Evolutionary conservation across 1,284 basidiomycete genomes (phyloP).

Genomic region (Polyporus tsugae): DNA sequence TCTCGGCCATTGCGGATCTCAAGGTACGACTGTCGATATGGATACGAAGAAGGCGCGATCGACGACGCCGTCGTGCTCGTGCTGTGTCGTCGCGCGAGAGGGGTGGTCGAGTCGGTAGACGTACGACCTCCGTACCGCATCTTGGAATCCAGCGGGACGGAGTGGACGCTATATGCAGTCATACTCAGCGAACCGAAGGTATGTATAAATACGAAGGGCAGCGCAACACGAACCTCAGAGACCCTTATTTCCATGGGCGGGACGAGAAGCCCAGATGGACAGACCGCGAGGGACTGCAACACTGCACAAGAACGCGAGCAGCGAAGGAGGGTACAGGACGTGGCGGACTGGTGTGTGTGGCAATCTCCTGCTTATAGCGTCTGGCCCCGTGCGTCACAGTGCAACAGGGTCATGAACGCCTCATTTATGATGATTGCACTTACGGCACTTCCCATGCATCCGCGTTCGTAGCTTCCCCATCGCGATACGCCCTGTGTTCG

Average conservation of each 20-base stretch:
- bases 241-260: conserved; percentile 13
- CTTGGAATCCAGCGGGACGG: not conserved
- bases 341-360: conserved; percentile 2
- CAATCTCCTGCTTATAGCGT: conserved; percentile 23
- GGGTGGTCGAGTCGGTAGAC: conserved; percentile 7
- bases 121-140: conserved; percentile 9
- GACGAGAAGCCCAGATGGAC: conserved; percentile 18
- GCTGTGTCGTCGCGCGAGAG: conserved; percentile 26
- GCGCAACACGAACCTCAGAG: not conserved
- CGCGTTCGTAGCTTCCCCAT: conserved; percentile 17
- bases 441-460: conserved; percentile 25
- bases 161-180: not conserved
- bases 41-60: conserved; percentile 27
- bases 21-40: conserved; percentile 34
- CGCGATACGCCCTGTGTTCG: conserved; percentile 7
- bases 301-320: not conserved
- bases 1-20: conserved; percentile 35
- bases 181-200: not conserved
- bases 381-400: conserved; percentile 14
- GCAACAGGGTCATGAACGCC: conserved; percentile 15
- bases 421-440: conserved; percentile 17
- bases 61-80: conserved; percentile 8
- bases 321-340: conserved; percentile 8
- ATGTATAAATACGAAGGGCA: not conserved
- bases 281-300: not conserved